Percentiles rank a stretch among this genome's conserved stretches.
Conservation (phyloP, 306 rosid genomes). For the Dalbergia cultrata region DNA sequence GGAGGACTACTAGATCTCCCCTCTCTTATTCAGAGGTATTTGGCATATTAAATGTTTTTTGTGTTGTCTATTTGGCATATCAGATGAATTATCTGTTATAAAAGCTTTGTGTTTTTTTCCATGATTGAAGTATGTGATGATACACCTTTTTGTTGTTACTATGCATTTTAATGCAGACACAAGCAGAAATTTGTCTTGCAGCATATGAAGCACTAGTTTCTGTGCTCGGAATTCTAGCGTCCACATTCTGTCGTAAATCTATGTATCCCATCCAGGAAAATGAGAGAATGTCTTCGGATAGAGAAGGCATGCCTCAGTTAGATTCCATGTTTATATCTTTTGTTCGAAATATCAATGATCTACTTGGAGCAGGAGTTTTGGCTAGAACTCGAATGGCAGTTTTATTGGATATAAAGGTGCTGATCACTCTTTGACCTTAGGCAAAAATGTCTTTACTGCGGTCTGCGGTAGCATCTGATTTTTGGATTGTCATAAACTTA, state of each 20-base stretch:
- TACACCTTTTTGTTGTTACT: constrained; percentile 39
- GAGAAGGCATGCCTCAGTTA: constrained; percentile 62
- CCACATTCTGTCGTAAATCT: constrained; percentile 59
- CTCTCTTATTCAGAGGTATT: constrained; percentile 78
- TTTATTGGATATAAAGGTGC: constrained; percentile 89
- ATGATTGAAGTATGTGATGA: constrained; percentile 43
- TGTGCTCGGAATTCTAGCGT: constrained; percentile 68
- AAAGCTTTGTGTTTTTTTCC: constrained; percentile 28
- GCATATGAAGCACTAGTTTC: constrained; percentile 81
- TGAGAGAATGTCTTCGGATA: constrained; percentile 46
- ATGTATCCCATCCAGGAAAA: constrained; percentile 52
- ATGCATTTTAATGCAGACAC: constrained; percentile 61
- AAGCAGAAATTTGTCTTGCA: constrained; percentile 86
- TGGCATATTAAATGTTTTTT: constrained; percentile 19
- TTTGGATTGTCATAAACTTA: constrained; percentile 16
- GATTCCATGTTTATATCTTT: constrained; percentile 71
- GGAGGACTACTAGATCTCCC: constrained; percentile 67
- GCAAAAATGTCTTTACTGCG: constrained; percentile 4
- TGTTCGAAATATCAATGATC: constrained; percentile 68
- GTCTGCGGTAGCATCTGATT: constrained; percentile 8
- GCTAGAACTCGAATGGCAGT: constrained; percentile 86
- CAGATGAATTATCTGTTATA: constrained; percentile 39
- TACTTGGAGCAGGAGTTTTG: constrained; percentile 75
- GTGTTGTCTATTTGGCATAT: constrained; percentile 39
- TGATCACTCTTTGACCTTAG: constrained; percentile 21